Conservation (phyloP, 2,329 filamentous ascomycete species). For the Aspergillus sp. region DNA sequence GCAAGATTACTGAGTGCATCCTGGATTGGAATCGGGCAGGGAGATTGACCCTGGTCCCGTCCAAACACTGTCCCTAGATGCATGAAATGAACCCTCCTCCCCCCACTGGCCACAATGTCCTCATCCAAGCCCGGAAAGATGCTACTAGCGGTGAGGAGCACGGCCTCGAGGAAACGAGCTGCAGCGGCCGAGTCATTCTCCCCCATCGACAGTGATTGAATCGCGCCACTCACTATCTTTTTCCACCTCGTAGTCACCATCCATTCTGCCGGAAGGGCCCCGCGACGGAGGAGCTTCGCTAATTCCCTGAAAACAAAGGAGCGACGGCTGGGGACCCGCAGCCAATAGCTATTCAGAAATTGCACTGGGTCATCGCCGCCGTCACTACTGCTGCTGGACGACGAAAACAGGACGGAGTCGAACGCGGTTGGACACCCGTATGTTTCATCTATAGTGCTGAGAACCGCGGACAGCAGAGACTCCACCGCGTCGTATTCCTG, state of each 20-base stretch:
- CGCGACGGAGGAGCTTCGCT: slow-evolving; percentile 25
- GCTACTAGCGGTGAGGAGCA: slow-evolving; percentile 23
- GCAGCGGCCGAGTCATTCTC: slow-evolving; percentile 26
- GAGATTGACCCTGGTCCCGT: slow-evolving; percentile 3
- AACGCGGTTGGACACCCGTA: slow-evolving; percentile 23
- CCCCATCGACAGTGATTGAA: slow-evolving; percentile 29
- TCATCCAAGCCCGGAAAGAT: slow-evolving; percentile 3
- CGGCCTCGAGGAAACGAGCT: slow-evolving; percentile 24
- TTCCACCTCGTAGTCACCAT: slow-evolving; percentile 34
- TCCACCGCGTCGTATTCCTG: slow-evolving; percentile 31
- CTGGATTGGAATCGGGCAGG: slow-evolving; percentile 26
- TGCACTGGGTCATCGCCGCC: slow-evolving; percentile 20
- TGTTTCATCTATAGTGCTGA: slow-evolving; percentile 17
- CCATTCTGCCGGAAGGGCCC: slow-evolving; percentile 31
- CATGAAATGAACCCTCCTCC: not conserved
- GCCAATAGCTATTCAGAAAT: slow-evolving; percentile 25
- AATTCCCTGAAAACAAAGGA: slow-evolving; percentile 29
- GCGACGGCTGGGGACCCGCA: slow-evolving; percentile 9
- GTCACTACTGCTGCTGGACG: slow-evolving; percentile 3
- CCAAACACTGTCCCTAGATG: slow-evolving; percentile 7
- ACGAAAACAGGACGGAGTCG: slow-evolving; percentile 12
- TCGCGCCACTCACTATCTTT: slow-evolving; percentile 27
- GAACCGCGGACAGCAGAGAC: slow-evolving; percentile 24
- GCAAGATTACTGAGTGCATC: slow-evolving; percentile 31
- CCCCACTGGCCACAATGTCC: slow-evolving; percentile 10